Evolutionary conservation across 1,139 yeast genomes (phyloP).

Genomic region (Saccharomyces hybrid): DNA sequence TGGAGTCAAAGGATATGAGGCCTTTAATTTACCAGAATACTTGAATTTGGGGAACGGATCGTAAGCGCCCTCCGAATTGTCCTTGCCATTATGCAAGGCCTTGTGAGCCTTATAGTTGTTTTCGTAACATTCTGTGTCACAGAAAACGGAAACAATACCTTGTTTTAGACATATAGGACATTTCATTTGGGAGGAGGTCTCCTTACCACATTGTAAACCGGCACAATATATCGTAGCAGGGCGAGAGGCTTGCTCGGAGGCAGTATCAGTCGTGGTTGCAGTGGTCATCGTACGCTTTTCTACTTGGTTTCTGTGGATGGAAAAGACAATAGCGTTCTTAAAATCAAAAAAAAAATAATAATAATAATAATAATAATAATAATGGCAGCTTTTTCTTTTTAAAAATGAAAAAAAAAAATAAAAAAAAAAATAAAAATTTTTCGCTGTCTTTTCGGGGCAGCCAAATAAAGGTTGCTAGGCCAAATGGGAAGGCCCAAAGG

Average conservation of each 20-base stretch:
- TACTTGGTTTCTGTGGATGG: conserved; percentile 5
- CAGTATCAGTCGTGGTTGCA: not conserved
- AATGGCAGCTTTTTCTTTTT: not conserved
- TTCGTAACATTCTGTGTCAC: conserved; percentile 81
- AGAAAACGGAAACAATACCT: conserved; percentile 57
- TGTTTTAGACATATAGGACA: conserved; percentile 88
- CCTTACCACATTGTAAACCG: conserved; percentile 78
- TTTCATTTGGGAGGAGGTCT: conserved; percentile 64
- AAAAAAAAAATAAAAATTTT: not conserved
- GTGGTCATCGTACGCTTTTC: conserved; percentile 3
- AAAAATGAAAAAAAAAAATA: not conserved
- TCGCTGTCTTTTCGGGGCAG: not conserved
- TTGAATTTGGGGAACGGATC: conserved; percentile 80
- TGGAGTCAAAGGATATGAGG: conserved; percentile 74
- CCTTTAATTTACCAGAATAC: conserved; percentile 68
- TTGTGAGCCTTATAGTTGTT: conserved; percentile 60
- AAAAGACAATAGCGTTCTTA: not conserved
- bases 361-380: not conserved
- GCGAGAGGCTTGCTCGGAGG: not conserved
- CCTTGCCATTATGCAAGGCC: conserved; percentile 39
- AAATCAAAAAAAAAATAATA: not conserved
- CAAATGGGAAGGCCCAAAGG: conserved; percentile 62
- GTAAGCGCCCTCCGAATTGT: conserved; percentile 39
- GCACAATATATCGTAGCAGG: conserved; percentile 40
- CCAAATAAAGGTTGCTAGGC: not conserved